Base-by-base conservation (phyloP, 805 yeast species). In the Kurtzmaniella cleridarum region DNA sequence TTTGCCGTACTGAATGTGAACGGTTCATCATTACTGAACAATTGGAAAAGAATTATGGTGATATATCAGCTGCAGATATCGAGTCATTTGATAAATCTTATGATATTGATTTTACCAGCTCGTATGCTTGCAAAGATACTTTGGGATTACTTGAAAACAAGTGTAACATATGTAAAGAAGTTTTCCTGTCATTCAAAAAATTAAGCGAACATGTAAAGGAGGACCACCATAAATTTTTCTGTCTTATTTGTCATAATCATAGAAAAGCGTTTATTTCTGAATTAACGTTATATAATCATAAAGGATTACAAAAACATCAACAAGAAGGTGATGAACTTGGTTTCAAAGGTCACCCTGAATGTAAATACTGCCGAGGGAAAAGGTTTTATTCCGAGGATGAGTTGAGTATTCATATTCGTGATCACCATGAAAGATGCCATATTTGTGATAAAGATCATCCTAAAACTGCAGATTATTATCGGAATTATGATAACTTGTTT, bases 301-400 rank as follows among this genome's bases (percentile, higher is more conserved):
- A 76, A 39, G 81, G 78, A 48, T 67, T 91, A 32, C 78, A 76
- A 43, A 70, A 62, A 32, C 99, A 93, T 60, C 81, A 82, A 54
- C 59, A 70, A 3, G 69, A 65, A 29, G 97, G 96, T 36, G 95
- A 90, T 51, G 72, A 68, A 30, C 65, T 66, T 6, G 96, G 96
- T 0, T 90, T 90, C 59, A 69, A 60, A 9, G 98, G 98, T 0
- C 98, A 90, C 57, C 97, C 98, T 0, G 65, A 71, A 45, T 93
- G 99, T 69, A 76, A 76, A 46, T 84, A 86, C 57, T 93, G 98
- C 59, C 61, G 72, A 3, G 78, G 79, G 2, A 73, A 68, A 47
- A 63, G 95, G 41, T 90, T 86, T 57, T 93, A 93, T 56, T 86
- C 95, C 0, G 86, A 79, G 30, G 96, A 91, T 56, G 98, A 90